These are phyloP conservation scores for Alternaria sp. DNA, from an alignment of 2,329 filamentous ascomycete species.

Conservation along the genomic window DNA sequence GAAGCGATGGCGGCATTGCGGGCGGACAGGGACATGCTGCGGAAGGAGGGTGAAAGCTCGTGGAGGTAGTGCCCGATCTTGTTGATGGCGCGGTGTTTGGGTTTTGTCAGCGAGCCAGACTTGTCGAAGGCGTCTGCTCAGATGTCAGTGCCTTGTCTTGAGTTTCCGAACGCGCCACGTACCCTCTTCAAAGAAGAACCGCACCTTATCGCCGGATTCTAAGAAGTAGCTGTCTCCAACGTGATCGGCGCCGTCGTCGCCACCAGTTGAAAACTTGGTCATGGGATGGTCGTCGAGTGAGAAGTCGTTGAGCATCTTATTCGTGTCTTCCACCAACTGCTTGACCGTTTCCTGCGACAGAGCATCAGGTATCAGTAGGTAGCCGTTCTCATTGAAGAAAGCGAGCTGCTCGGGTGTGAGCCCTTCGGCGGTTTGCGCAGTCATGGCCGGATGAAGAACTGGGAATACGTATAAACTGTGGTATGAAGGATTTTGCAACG, in stretches of 20 bases:
- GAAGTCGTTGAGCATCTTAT: slow-evolving; percentile 75
- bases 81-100: slow-evolving; percentile 86
- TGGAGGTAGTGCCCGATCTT: slow-evolving; percentile 62
- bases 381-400: slow-evolving; percentile 82
- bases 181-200: slow-evolving; percentile 94
- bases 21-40: slow-evolving; percentile 59
- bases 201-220: slow-evolving; percentile 84
- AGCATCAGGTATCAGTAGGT: slow-evolving; percentile 83
- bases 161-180: neutral
- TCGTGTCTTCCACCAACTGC: slow-evolving; percentile 75
- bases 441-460: slow-evolving; percentile 14
- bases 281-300: slow-evolving; percentile 84
- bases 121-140: slow-evolving; percentile 74
- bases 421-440: slow-evolving; percentile 49
- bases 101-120: slow-evolving; percentile 70
- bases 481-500: neutral
- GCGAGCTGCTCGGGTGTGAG: slow-evolving; percentile 75
- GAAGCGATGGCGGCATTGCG: slow-evolving; percentile 70
- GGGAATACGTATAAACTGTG: neutral
- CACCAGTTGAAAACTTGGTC: slow-evolving; percentile 91
- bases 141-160: neutral
- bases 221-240: slow-evolving; percentile 97
- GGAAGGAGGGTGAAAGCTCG: slow-evolving; percentile 55
- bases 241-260: slow-evolving; percentile 69
- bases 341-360: slow-evolving; percentile 70